phyloP scores from a whole-genome alignment of 768 basidiomycete species.

The Agaricus blazei region DNA sequence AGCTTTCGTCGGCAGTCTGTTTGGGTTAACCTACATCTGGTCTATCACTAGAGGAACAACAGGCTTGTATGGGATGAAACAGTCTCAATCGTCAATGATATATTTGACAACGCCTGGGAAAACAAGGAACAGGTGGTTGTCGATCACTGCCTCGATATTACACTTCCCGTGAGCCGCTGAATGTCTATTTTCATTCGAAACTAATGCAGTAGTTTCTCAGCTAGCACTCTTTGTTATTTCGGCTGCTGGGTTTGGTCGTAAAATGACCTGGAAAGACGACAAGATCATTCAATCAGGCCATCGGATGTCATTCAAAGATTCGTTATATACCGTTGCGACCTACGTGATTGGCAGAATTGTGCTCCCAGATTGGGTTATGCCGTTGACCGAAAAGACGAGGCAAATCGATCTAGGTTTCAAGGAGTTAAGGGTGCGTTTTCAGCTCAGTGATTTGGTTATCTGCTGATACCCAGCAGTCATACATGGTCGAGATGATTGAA shows the following conservation, averaged over 20 bases:
- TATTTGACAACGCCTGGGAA: constrained; percentile 45
- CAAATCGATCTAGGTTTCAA: constrained; percentile 28
- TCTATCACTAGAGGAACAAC: constrained; percentile 33
- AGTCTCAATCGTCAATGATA: constrained; percentile 32
- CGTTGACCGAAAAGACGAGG: constrained; percentile 26
- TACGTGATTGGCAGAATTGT: constrained; percentile 31
- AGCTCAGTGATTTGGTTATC: neutral
- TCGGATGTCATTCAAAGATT: constrained; percentile 41
- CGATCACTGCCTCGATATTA: constrained; percentile 47
- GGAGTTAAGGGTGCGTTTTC: constrained; percentile 31
- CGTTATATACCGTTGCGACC: constrained; percentile 37
- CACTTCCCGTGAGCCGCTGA: constrained; percentile 38
- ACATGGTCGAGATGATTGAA: constrained; percentile 48
- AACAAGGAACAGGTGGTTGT: constrained; percentile 30
- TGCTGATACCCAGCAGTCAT: constrained; percentile 16
- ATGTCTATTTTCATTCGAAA: neutral
- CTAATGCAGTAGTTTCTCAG: constrained; percentile 20
- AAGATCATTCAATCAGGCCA: constrained; percentile 35
- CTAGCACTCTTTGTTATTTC: constrained; percentile 52
- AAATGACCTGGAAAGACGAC: constrained; percentile 43
- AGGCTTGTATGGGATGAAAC: constrained; percentile 46
- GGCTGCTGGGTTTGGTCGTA: constrained; percentile 50
- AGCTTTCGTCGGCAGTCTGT: neutral
- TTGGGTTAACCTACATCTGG: neutral
- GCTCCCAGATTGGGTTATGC: constrained; percentile 34